Base-by-base conservation (phyloP, 176 grass and related monocot species). In the Poa pratensis region DNA sequence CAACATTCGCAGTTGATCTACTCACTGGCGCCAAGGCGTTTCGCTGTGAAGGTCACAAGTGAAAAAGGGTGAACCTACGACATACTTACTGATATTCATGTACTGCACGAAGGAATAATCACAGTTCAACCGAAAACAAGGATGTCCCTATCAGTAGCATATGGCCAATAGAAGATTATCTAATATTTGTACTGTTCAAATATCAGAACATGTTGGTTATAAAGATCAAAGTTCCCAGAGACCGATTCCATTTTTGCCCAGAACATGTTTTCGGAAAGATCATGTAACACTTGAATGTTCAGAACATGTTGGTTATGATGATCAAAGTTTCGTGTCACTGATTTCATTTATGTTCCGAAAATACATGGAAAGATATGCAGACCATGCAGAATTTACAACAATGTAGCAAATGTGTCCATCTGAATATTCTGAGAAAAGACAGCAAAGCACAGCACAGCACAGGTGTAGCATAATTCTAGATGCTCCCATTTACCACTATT, bases 201-300 rank as follows among this genome's bases (percentile, higher is more conserved):
- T 42, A 39, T 20, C 66, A 40, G 19, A 18, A 19, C 9, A 20
- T n/a, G 8, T 69, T 49, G 46, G 46, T 49, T 49, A 49, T 49
- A 10, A 12, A 48, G 10, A 48, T 48, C 46, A 48, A 48, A 48
- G 10, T 15, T 49, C 13, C 13, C 0, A 49, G 46, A 10, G 46
- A 15, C 34, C n/a, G 34, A 34, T n/a, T 20, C 8, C 17, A 39
- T 20, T 69, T 68, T 18, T 69, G 30, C 4, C 5, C 32, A 67
- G 49, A 51, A 17, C 15, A 51, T 16, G 14, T 51, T 51, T 51
- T 51, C 49, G 17, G 15, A 51, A 68, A 34, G 73, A 53, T 30
- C 20, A 53, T 75, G n/a, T 58, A 83, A 61, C 18, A 42, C 54
- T 26, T 82, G 7, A 24, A 17, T 80, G 58, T 49, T 30, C 48